Evolutionary conservation across 352 stramenopile species (phyloP).

Genomic region (Globisporangium emineosum): DNA sequence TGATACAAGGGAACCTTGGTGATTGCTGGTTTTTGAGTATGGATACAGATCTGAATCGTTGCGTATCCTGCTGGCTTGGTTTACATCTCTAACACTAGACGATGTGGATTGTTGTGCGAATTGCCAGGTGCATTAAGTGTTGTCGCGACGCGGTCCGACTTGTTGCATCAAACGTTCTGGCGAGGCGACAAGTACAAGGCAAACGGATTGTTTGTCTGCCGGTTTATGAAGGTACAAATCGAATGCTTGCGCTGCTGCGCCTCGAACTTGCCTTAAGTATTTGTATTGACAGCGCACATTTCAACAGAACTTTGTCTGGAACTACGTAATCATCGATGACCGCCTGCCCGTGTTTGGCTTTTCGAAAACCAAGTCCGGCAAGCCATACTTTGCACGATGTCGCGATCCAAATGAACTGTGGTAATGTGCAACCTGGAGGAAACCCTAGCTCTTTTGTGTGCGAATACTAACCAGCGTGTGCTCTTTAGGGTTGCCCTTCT

Average conservation of each 20-base stretch:
- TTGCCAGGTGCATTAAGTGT: constrained; percentile 80
- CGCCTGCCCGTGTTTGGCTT: constrained; percentile 83
- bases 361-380: constrained; percentile 71
- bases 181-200: constrained; percentile 59
- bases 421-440: constrained; percentile 29
- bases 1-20: constrained; percentile 87
- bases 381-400: constrained; percentile 82
- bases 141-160: constrained; percentile 74
- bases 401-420: constrained; percentile 86
- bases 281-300: neutral
- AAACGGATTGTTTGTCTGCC: constrained; percentile 86
- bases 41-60: neutral
- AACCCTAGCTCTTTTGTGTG: neutral
- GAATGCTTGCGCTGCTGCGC: neutral
- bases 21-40: constrained; percentile 92
- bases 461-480: neutral
- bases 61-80: neutral
- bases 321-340: constrained; percentile 93
- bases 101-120: neutral
- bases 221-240: constrained; percentile 88
- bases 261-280: neutral
- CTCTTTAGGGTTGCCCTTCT: constrained; percentile 72
- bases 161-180: constrained; percentile 85
- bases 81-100: neutral
- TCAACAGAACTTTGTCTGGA: constrained; percentile 81